A percentile compares a stretch with the other conserved stretches of the same genome.
phyloP scores from a whole-genome alignment of 164 flowering plant species.

The Saururus chinensis region DNA sequence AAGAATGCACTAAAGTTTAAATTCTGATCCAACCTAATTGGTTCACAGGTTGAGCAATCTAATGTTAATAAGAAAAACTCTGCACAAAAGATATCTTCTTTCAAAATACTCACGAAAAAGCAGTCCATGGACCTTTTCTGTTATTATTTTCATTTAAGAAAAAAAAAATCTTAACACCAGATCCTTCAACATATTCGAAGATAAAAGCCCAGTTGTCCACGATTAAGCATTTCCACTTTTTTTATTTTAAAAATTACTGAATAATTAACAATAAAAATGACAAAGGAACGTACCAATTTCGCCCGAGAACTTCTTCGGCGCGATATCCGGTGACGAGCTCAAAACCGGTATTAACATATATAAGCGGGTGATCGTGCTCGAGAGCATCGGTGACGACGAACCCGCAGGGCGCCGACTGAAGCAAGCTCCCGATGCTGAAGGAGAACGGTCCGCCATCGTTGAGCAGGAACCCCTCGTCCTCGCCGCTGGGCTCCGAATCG shows the following conservation, averaged over 20 bases:
- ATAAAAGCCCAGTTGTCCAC: not conserved
- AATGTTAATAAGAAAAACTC: too few relatives aligned
- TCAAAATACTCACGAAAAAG: too few relatives aligned
- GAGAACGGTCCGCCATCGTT: slow-evolving; percentile 12
- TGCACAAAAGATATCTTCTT: too few relatives aligned
- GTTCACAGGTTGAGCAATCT: too few relatives aligned
- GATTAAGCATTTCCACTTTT: not conserved
- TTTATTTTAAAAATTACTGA: not conserved
- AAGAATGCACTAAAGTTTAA: too few relatives aligned
- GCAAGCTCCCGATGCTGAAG: slow-evolving; percentile 10
- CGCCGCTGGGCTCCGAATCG: slow-evolving; percentile 10
- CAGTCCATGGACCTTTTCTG: too few relatives aligned
- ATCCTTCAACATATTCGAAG: not conserved
- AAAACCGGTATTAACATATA: slow-evolving; percentile 73
- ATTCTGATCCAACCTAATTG: too few relatives aligned
- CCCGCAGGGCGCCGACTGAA: slow-evolving; percentile 40
- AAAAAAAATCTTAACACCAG: too few relatives aligned
- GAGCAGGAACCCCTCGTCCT: slow-evolving; percentile 13
- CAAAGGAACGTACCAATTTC: slow-evolving; percentile 48
- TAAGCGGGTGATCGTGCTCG: slow-evolving; percentile 73
- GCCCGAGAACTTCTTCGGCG: slow-evolving; percentile 78
- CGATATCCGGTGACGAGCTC: slow-evolving; percentile 68
- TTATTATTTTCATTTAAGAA: too few relatives aligned
- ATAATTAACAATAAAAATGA: not conserved
- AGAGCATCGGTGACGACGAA: slow-evolving; percentile 75